phyloP scores from a whole-genome alignment of 108 stramenopile genomes.

The Cyclotella sp. region DNA sequence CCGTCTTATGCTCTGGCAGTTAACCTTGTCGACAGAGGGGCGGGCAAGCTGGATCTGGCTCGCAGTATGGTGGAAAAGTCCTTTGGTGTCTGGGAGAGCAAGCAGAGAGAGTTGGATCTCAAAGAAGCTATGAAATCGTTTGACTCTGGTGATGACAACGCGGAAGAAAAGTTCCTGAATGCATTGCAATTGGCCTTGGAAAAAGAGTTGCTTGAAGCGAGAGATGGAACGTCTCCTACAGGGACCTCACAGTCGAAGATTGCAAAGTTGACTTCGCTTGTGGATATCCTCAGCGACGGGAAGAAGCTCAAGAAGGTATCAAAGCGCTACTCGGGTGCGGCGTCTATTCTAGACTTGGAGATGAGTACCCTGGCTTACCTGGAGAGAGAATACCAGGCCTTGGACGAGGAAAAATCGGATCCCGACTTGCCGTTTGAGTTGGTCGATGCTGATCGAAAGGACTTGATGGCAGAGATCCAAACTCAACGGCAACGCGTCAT shows the following conservation, averaged over 20 bases:
- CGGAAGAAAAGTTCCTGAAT: conserved; percentile 71
- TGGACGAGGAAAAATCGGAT: conserved; percentile 9
- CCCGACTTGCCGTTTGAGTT: conserved; percentile 40
- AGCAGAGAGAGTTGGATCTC: conserved; percentile 56
- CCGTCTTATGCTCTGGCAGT: conserved; percentile 82
- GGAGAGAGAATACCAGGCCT: conserved; percentile 54
- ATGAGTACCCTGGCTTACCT: conserved; percentile 66
- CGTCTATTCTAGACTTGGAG: conserved; percentile 67
- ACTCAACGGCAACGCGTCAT: conserved; percentile 62
- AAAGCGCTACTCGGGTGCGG: conserved; percentile 58
- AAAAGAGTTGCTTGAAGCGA: conserved; percentile 53
- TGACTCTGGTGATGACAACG: conserved; percentile 33
- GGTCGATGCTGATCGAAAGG: conserved; percentile 47
- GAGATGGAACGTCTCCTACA: conserved; percentile 41
- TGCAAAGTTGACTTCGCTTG: conserved; percentile 44
- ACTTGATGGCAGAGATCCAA: conserved; percentile 61
- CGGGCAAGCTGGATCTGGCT: conserved; percentile 77
- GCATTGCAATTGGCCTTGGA: conserved; percentile 38
- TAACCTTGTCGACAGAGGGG: conserved; percentile 72
- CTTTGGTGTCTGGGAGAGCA: conserved; percentile 79
- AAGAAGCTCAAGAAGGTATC: conserved; percentile 74
- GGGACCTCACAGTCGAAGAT: conserved; percentile 51
- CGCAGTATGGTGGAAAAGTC: conserved; percentile 73
- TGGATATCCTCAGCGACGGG: conserved; percentile 64
- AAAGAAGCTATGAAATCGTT: conserved; percentile 31